phyloP scores from a whole-genome alignment of 805 yeast genomes.

The Wickerhamiella bombiphila region DNA sequence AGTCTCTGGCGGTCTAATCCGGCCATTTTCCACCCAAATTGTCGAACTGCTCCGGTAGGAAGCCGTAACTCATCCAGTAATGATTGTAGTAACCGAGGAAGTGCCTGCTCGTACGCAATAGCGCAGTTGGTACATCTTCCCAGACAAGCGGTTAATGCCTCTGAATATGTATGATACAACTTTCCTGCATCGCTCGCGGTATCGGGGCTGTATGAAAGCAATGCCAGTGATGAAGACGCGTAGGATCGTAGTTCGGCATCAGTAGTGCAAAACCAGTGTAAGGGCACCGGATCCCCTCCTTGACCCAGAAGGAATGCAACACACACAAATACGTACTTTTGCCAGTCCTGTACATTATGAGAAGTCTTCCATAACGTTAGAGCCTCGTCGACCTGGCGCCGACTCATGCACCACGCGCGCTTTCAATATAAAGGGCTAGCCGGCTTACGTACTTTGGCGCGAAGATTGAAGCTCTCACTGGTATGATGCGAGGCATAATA shows the following conservation, averaged over 20 bases:
- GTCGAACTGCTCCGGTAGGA: conserved; percentile 1
- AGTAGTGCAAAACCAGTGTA: conserved; percentile 15
- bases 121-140: conserved; percentile 10
- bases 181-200: conserved; percentile 2
- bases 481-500: too few relatives aligned
- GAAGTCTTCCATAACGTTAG: conserved; percentile 6
- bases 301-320: conserved; percentile 9
- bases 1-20: conserved; percentile 9
- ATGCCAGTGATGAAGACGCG: conserved; percentile 11
- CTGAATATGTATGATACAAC: conserved; percentile 1
- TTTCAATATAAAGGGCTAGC: too few relatives aligned
- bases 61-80: conserved; percentile 1
- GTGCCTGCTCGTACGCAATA: conserved; percentile 6
- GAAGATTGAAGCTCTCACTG: too few relatives aligned
- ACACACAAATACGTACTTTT: conserved; percentile 9
- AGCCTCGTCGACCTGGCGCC: conserved; percentile 1
- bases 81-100: conserved; percentile 3
- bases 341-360: conserved; percentile 3
- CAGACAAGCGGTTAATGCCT: conserved; percentile 2
- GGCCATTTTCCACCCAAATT: conserved; percentile 5
- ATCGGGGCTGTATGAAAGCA: conserved; percentile 11
- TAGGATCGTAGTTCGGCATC: background rate
- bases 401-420: background rate
- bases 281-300: too few relatives aligned
- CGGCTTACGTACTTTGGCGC: too few relatives aligned